Evolutionary conservation across 805 yeast species (phyloP).

Genomic region (Sugiyamaella qingdaonensis): DNA sequence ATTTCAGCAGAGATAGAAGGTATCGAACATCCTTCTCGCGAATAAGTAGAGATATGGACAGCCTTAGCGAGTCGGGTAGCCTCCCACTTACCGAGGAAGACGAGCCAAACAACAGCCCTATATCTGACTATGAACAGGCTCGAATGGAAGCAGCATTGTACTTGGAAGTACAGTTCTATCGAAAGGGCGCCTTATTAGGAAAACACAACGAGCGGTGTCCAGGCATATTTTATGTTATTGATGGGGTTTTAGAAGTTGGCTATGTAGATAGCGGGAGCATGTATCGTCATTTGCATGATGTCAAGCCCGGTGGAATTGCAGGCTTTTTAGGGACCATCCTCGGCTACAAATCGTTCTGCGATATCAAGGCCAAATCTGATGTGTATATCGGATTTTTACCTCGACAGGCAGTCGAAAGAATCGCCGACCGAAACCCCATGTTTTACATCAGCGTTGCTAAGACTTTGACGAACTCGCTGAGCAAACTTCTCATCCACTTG

Average conservation of each 20-base stretch:
- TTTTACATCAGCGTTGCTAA: slow-evolving; percentile 76
- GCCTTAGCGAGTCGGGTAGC: slow-evolving; percentile 8
- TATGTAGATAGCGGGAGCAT: slow-evolving; percentile 35
- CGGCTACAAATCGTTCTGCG: slow-evolving; percentile 74
- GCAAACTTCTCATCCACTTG: slow-evolving; percentile 62
- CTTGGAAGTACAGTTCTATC: slow-evolving; percentile 51
- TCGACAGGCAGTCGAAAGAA: slow-evolving; percentile 53
- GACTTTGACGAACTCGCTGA: slow-evolving; percentile 60
- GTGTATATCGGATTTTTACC: slow-evolving; percentile 70
- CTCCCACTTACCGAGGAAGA: slow-evolving; percentile 5
- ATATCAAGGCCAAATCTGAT: slow-evolving; percentile 57
- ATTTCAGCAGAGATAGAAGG: neutral
- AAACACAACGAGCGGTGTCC: slow-evolving; percentile 61
- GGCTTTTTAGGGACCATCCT: slow-evolving; percentile 81
- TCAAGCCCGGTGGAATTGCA: slow-evolving; percentile 75
- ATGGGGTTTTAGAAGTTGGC: slow-evolving; percentile 68
- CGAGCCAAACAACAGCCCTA: neutral
- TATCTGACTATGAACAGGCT: slow-evolving; percentile 12
- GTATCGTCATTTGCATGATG: slow-evolving; percentile 44
- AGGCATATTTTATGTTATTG: slow-evolving; percentile 77
- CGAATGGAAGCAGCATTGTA: slow-evolving; percentile 31
- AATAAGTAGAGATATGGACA: neutral
- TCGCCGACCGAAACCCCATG: slow-evolving; percentile 72
- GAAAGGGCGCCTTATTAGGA: slow-evolving; percentile 53
- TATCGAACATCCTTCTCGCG: neutral